Conservation (phyloP, 192 early-diverging fungal genomes). For the Backusella tuberculispora region DNA sequence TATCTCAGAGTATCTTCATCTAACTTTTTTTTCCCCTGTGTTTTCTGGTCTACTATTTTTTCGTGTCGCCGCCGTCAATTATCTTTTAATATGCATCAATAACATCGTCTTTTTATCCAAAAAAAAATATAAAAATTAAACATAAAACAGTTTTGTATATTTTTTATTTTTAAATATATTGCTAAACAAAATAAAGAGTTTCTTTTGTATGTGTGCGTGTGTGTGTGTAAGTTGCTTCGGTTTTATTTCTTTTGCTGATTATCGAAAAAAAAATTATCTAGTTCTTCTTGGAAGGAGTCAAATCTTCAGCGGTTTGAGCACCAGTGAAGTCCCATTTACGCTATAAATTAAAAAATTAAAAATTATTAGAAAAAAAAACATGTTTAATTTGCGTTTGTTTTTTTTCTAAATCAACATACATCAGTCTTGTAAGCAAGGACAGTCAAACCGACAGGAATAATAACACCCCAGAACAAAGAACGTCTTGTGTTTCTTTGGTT, state of each 20-base stretch:
- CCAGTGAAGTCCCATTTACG: conserved; percentile 43
- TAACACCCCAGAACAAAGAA: conserved; percentile 39
- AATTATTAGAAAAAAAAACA: neutral
- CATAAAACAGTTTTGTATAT: no score
- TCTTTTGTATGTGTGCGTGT: neutral
- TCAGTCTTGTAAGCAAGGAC: conserved; percentile 42
- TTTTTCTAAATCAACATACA: conserved; percentile 24
- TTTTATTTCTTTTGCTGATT: neutral
- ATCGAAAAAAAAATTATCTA: conserved; percentile 17
- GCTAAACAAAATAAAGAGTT: no score
- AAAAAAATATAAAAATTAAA: no score
- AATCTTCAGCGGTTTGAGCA: conserved; percentile 43
- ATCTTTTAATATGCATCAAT: no score
- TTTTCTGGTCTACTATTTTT: no score
- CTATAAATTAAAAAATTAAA: no score
- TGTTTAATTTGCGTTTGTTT: neutral
- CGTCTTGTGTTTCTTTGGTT: conserved; percentile 34
- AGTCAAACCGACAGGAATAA: conserved; percentile 41
- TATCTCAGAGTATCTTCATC: no score
- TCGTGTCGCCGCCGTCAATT: no score
- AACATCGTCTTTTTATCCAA: no score
- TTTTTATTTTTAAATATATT: no score
- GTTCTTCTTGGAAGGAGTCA: conserved; percentile 30
- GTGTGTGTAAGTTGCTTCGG: neutral
- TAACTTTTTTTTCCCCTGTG: no score